These are phyloP conservation scores for Penicillium nordicum DNA, from an alignment of 2,329 filamentous ascomycete species.

Conservation along the genomic window DNA sequence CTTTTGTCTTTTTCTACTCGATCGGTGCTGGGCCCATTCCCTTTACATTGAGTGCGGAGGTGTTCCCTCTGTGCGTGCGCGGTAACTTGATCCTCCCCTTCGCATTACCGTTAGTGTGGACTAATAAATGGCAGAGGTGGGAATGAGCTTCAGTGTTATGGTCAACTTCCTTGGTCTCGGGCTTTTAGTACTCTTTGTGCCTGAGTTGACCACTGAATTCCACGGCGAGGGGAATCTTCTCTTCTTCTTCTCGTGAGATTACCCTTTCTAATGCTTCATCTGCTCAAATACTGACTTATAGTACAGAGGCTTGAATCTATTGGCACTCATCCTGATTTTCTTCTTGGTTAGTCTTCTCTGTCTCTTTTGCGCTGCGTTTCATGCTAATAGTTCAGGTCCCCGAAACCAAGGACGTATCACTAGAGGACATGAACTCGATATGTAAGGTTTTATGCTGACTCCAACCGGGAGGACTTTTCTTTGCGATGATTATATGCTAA, in stretches of 20 bases:
- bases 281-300: neutral
- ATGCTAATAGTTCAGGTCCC: slow-evolving; percentile 12
- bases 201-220: slow-evolving; percentile 4
- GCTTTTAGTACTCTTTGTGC: slow-evolving; percentile 20
- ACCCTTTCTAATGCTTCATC: neutral
- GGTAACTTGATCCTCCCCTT: slow-evolving; percentile 6
- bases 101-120: neutral
- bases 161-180: slow-evolving; percentile 23
- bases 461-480: neutral
- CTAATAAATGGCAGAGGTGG: slow-evolving; percentile 15
- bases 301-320: neutral
- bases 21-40: slow-evolving; percentile 39
- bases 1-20: neutral
- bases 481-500: neutral
- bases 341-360: neutral
- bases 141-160: slow-evolving; percentile 28
- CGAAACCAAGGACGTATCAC: slow-evolving; percentile 1
- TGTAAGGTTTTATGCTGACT: slow-evolving; percentile 6
- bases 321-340: neutral
- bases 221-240: neutral
- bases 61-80: slow-evolving; percentile 23
- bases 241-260: slow-evolving; percentile 1
- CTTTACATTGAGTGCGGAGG: slow-evolving; percentile 24
- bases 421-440: slow-evolving; percentile 14
- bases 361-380: neutral